A percentile compares a stretch with the other conserved stretches of the same genome.
These are phyloP conservation scores for Punctularia strigosozonata DNA, from an alignment of 768 basidiomycete species.

Conservation along the genomic window DNA sequence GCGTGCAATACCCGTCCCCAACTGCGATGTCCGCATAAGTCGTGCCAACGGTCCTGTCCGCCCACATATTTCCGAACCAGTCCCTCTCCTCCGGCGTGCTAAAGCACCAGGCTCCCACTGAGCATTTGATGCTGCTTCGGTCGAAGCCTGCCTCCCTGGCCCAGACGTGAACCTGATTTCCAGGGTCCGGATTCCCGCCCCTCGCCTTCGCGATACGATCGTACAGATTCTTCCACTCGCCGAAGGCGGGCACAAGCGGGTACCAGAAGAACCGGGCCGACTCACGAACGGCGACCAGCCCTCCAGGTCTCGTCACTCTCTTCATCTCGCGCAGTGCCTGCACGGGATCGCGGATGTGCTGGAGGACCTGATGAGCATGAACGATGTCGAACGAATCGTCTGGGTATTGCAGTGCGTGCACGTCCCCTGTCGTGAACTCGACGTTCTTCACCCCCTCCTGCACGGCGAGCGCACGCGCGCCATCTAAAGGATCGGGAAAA, in stretches of 20 bases:
- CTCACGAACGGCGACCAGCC: constrained; percentile 34
- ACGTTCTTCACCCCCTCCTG: constrained; percentile 23
- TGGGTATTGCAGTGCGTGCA: constrained; percentile 23
- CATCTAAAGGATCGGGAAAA: constrained; percentile 19
- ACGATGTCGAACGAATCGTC: constrained; percentile 37
- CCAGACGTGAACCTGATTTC: constrained; percentile 24
- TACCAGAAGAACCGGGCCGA: constrained; percentile 20
- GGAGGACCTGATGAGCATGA: constrained; percentile 36
- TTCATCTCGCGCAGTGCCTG: constrained; percentile 33
- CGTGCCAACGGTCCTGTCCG: constrained; percentile 23
- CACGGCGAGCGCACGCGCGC: constrained; percentile 20
- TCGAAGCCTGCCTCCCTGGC: constrained; percentile 25
- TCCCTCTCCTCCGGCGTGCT: constrained; percentile 21
- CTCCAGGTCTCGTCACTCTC: constrained; percentile 33
- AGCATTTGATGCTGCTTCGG: constrained; percentile 14
- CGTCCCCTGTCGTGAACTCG: constrained; percentile 26
- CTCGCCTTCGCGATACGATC: constrained; percentile 16
- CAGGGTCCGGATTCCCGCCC: constrained; percentile 28
- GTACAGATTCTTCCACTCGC: constrained; percentile 21
- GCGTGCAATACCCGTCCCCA: constrained; percentile 13
- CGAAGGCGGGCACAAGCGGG: constrained; percentile 22
- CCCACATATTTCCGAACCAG: constrained; percentile 28
- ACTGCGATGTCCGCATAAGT: constrained; percentile 20
- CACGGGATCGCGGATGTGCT: constrained; percentile 32
- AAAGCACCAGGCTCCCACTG: constrained; percentile 24